Evolutionary conservation across 208 protist species (phyloP), one percentile per base, ranked within the genome.

Genomic region (Trypanosoma theileri): DNA sequence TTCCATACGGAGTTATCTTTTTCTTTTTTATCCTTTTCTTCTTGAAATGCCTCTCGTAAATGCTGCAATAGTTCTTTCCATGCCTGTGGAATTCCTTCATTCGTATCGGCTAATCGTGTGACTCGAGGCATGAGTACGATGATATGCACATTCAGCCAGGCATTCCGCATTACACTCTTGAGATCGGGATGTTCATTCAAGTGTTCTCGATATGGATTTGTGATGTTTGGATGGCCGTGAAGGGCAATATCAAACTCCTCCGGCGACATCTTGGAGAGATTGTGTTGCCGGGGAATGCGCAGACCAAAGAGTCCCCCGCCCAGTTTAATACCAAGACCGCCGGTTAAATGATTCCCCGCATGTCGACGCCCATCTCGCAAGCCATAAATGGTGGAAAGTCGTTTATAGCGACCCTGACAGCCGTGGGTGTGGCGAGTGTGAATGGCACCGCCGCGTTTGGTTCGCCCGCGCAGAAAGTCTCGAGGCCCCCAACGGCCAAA

Each of bases 211-310:
- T 96, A 96, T 13, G 91, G 91, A 71, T 96, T 96, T 13, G 88
- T 94, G 63, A 96, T 96, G 75, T 96, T 93, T 1, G 91, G 91
- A 52, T 94, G 88, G 0, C 91, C 91, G 71, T 92, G 78, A 42
- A 94, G 54, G 44, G 81, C 80, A 41, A 94, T 46, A 1, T 96
- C 91, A 52, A 84, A 92, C 65, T 87, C 73, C 62, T 86, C 85
- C 40, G 40, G 51, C 45, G 88, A 81, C 79, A 92, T 83, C 54
- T 78, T 87, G 4, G 86, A 92, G 56, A 94, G 81, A 35, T 75
- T 63, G 59, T 93, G 83, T 66, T 96, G 88, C 0, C 86, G 79
- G 0, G 91, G 85, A 45, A 93, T 89, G 61, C 91, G 91, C 31
- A 92, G 75, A 19, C 91, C 91, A 63, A 96, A 96, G 41, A 96